Percentiles rank a stretch among this genome's conserved stretches.
Conservation (phyloP, 148 eudicot genomes). For the Persicaria tinctoria region DNA sequence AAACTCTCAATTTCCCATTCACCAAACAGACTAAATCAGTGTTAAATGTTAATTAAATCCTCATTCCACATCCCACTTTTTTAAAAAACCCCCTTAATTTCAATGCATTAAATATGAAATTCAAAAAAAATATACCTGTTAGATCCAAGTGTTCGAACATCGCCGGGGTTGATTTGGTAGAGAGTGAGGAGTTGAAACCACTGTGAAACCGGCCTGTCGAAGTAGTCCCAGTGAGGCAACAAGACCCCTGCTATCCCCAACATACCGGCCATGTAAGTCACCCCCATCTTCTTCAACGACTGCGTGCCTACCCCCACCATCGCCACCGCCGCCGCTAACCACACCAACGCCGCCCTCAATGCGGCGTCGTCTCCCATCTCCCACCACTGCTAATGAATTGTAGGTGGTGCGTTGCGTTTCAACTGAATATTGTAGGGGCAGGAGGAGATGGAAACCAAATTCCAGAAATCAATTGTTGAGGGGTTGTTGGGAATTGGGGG, state of each 20-base stretch:
- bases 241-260: conserved; percentile 46
- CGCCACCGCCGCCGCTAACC: conserved; percentile 42
- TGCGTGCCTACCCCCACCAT: conserved; percentile 52
- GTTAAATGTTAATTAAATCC: neutral
- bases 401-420: too few species aligned
- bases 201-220: conserved; percentile 53
- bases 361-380: conserved; percentile 43
- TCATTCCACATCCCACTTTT: too few species aligned
- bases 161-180: conserved; percentile 17
- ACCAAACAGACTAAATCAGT: too few species aligned
- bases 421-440: too few species aligned
- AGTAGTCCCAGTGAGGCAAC: conserved; percentile 83
- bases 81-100: neutral
- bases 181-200: conserved; percentile 55
- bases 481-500: too few species aligned
- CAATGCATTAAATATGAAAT: neutral
- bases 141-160: conserved; percentile 26
- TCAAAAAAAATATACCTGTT: conserved; percentile 17
- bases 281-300: conserved; percentile 59
- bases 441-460: too few species aligned
- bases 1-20: too few species aligned
- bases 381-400: too few species aligned
- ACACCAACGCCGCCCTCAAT: conserved; percentile 34
- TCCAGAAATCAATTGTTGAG: too few species aligned
- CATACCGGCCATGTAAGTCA: conserved; percentile 55